Evolutionary conservation across 2,329 filamentous ascomycete genomes (phyloP), one percentile per base, ranked within the genome.

Genomic region (Diplodia mutila): DNA sequence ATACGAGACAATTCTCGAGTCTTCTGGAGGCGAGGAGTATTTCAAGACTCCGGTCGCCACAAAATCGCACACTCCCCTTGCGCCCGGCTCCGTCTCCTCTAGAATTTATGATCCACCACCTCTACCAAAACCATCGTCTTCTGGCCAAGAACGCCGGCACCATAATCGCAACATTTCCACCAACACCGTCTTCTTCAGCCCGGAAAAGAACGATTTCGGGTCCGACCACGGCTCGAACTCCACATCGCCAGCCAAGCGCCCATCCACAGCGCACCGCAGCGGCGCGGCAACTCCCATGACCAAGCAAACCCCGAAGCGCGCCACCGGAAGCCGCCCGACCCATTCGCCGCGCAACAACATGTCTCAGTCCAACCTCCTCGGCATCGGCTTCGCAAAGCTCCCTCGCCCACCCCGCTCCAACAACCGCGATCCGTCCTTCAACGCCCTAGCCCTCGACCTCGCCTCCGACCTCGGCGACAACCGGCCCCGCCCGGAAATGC

Each of bases 181-280:
- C 23, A 92, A 90, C 72, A 97, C 94, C 0, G 93, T 96, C 65
- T 82, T 97, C 1, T 97, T 91, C 79, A 93, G 91, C 39, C 93
- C 93, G 0, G 81, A 88, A 37, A 81, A 84, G 82, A 78, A 69
- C 4, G 81, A 83, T 0, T 82, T 83, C 0, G 61, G 65, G 6
- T 72, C 72, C 78, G 74, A 80, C 69, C 73, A 79, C 48, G 75
- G 77, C 42, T 78, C 79, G 4, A 77, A 79, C 7, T 75, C 78
- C 2, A 72, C 79, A 1, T 79, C 76, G 9, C 75, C 76, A 4
- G 71, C 73, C 5, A 74, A 72, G 42, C 75, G 73, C 25, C 72
- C 75, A 8, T 21, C 54, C 11, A 65, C 59, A 7, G 68, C 61
- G 14, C 75, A 73, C 54, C 77, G 76, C 18, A 78, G 76, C 71